Conservation (phyloP, 108 stramenopile species). For the Skeletonema tropicum region DNA sequence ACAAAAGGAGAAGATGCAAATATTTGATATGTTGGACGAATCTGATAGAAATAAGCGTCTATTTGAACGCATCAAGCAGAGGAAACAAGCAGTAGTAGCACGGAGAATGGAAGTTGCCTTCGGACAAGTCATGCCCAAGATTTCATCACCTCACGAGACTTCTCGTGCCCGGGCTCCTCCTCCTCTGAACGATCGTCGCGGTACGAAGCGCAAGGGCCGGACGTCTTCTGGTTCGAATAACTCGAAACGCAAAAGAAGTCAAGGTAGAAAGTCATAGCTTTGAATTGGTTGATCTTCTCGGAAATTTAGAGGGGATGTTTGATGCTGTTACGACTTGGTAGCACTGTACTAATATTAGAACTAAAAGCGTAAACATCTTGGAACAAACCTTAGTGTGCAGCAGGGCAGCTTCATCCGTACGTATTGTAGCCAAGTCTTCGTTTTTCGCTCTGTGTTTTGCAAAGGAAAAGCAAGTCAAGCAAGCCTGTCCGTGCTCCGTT, state of each 20-base stretch:
- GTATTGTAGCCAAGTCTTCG: no score
- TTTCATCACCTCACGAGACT: background rate
- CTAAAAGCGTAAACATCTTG: background rate
- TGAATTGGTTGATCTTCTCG: background rate
- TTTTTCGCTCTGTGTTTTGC: no score
- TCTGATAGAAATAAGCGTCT: slow-evolving; percentile 33
- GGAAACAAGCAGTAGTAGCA: slow-evolving; percentile 18
- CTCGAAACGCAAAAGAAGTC: slow-evolving; percentile 2
- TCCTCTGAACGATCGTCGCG: background rate
- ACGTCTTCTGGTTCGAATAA: background rate
- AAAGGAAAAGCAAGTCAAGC: no score
- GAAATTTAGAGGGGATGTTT: background rate
- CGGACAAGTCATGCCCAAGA: slow-evolving; percentile 8
- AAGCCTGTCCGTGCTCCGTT: no score
- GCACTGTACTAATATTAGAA: background rate
- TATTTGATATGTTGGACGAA: slow-evolving; percentile 31
- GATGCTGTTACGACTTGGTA: no score
- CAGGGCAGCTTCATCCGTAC: no score
- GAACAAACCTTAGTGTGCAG: no score
- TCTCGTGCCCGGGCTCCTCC: slow-evolving; percentile 4
- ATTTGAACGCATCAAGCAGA: slow-evolving; percentile 27
- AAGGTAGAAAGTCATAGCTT: background rate
- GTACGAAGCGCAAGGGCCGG: slow-evolving; percentile 1
- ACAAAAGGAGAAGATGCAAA: slow-evolving; percentile 13
- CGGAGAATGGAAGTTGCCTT: slow-evolving; percentile 37